Evolutionary conservation across 768 basidiomycete genomes (phyloP), one percentile per base, ranked within the genome.

Genomic region (Amanita pallidorosea): DNA sequence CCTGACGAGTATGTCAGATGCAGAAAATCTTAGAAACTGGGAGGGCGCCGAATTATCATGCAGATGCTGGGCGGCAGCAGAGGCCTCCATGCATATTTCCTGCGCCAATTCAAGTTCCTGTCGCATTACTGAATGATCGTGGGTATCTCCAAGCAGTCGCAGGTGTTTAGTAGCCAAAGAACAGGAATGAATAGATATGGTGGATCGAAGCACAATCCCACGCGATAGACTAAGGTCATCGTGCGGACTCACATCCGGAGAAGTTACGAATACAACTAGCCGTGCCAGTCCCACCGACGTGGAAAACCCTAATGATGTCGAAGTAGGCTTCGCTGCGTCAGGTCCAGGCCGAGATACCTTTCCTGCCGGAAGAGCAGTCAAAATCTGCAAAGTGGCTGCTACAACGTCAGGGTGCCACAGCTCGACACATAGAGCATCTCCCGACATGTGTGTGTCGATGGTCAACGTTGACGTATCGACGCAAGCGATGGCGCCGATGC

Each of bases 221-320:
- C 88, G 77, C 3, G 79, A 82, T 11, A 88, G 68, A 41, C 79
- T 79, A 49, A 77, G 63, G 35, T 75, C 74, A 49, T 85, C 85
- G 0, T 72, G 65, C 0, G 88, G 88, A 54, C 89, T 89, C 49
- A 92, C 73, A 61, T 95, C 93, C 33, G 76, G 76, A n/a, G 83
- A 79, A 6, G 88, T 86, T 46, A 91, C 61, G 51, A 88, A 80
- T 8, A 87, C 59, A 23, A 82, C 78, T 42, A 86, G 67, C 33
- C 77, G 76, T 1, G 73, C 76, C 40, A 93, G 55, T 0, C 86
- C 74, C 31, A 84, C 18, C 25, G 81, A 76, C 20, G 74, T 57
- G 5, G 73, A 69, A 27, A 84, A 55, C 1, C 88, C 87, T 9
- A 69, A 61, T 49, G 57, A 18, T 25, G 55, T n/a, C 23, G 54